Conservation (phyloP, 257 asterid genomes). For the Nicotiana knightiana region DNA sequence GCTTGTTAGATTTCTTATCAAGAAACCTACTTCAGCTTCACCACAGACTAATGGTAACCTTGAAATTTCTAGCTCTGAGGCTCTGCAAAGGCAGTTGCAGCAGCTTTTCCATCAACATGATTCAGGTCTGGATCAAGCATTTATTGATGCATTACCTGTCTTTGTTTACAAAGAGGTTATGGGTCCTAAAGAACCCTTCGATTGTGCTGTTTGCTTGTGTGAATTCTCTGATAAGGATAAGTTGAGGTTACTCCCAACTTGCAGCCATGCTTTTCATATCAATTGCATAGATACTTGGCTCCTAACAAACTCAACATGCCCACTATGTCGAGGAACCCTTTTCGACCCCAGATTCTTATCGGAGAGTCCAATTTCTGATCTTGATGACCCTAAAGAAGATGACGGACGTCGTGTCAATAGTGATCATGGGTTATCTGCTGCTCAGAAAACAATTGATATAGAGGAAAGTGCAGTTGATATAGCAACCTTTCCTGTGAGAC, state of each 20-base stretch:
- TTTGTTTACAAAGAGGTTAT: conserved; percentile 38
- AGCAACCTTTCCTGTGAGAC: conserved; percentile 36
- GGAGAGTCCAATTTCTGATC: conserved; percentile 23
- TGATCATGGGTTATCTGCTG: conserved; percentile 13
- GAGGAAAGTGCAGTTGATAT: conserved; percentile 21
- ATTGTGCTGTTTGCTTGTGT: conserved; percentile 52
- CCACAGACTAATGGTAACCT: conserved; percentile 15
- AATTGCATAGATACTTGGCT: conserved; percentile 55
- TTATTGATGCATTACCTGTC: conserved; percentile 45
- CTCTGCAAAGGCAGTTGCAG: conserved; percentile 45
- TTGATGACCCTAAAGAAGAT: conserved; percentile 28
- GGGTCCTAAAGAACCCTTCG: conserved; percentile 41
- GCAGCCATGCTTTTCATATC: conserved; percentile 49
- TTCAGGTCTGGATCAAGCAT: conserved; percentile 48
- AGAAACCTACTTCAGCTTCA: conserved; percentile 18
- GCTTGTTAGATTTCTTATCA: conserved; percentile 33
- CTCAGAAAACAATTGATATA: conserved; percentile 23
- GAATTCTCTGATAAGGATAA: conserved; percentile 34
- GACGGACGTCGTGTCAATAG: conserved; percentile 12
- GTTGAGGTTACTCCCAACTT: conserved; percentile 41
- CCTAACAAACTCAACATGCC: conserved; percentile 41
- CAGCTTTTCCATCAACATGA: conserved; percentile 47
- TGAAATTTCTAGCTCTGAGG: conserved; percentile 28
- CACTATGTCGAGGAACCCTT: conserved; percentile 42
- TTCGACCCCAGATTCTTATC: conserved; percentile 20